Percentiles rank a stretch among this genome's conserved stretches.
Evolutionary conservation across 805 yeast species (phyloP).

Genomic region (Schwanniomyces sp.): DNA sequence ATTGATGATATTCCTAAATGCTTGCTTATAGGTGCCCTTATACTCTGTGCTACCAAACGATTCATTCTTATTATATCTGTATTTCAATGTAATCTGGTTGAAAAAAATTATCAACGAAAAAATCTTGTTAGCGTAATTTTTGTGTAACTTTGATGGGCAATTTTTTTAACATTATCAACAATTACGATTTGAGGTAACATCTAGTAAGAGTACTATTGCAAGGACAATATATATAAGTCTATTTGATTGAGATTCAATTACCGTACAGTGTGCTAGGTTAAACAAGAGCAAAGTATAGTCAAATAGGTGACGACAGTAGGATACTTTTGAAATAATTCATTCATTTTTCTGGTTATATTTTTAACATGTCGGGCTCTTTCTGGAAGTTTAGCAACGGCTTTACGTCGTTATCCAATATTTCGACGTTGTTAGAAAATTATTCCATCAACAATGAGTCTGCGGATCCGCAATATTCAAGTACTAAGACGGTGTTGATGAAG

Average conservation of each 20-base stretch:
- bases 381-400: slow-evolving; percentile 50
- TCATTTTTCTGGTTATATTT: not conserved
- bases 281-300: not conserved
- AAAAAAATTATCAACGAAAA: slow-evolving; percentile 1
- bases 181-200: not conserved
- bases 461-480: slow-evolving; percentile 12
- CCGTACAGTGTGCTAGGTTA: not conserved
- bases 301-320: not conserved
- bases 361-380: slow-evolving; percentile 44
- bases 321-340: not conserved
- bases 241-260: not conserved
- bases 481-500: slow-evolving; percentile 28
- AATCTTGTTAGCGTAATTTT: not conserved
- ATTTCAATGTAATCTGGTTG: not conserved
- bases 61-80: not conserved
- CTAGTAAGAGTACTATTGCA: not conserved
- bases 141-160: not conserved
- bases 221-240: not conserved
- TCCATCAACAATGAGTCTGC: slow-evolving; percentile 18
- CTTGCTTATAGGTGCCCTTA: not conserved
- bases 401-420: slow-evolving; percentile 41
- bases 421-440: slow-evolving; percentile 38
- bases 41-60: not conserved
- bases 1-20: not conserved
- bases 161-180: not conserved